These are phyloP conservation scores for Termitomyces heimii DNA, from an alignment of 768 basidiomycete genomes.

Conservation along the genomic window DNA sequence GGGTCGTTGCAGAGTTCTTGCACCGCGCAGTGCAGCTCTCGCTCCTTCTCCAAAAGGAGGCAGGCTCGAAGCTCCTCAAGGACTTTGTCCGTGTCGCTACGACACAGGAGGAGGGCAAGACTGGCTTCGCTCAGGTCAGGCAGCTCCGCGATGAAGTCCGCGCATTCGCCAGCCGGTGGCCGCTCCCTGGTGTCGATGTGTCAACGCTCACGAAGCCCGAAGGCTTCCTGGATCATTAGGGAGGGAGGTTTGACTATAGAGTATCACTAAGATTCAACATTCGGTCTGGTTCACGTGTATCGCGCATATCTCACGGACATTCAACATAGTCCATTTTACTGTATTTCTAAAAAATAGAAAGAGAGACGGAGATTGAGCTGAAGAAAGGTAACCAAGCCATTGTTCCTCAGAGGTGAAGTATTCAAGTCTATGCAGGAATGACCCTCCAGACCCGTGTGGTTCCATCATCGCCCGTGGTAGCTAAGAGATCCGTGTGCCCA, in stretches of 20 bases:
- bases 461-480: constrained; percentile 86
- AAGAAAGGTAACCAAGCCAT: background rate
- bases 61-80: constrained; percentile 90
- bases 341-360: constrained; percentile 8
- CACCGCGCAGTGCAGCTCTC: constrained; percentile 94
- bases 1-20: constrained; percentile 82
- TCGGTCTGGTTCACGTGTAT: constrained; percentile 26
- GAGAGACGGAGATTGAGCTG: background rate
- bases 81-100: constrained; percentile 88
- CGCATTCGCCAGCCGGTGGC: constrained; percentile 82
- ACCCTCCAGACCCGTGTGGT: constrained; percentile 67
- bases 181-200: constrained; percentile 80
- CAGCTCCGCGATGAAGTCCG: constrained; percentile 77
- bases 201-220: constrained; percentile 46
- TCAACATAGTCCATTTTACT: constrained; percentile 43
- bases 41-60: constrained; percentile 86
- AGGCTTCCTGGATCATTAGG: constrained; percentile 35
- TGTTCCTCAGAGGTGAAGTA: background rate
- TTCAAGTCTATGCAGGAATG: background rate
- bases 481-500: constrained; percentile 62
- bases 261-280: constrained; percentile 48
- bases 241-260: background rate
- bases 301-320: constrained; percentile 33
- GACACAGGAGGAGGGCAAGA: constrained; percentile 58
- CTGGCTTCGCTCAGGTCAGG: constrained; percentile 64